phyloP scores from a whole-genome alignment of 2,329 filamentous ascomycete genomes.

The Exophiala aquamarina region DNA sequence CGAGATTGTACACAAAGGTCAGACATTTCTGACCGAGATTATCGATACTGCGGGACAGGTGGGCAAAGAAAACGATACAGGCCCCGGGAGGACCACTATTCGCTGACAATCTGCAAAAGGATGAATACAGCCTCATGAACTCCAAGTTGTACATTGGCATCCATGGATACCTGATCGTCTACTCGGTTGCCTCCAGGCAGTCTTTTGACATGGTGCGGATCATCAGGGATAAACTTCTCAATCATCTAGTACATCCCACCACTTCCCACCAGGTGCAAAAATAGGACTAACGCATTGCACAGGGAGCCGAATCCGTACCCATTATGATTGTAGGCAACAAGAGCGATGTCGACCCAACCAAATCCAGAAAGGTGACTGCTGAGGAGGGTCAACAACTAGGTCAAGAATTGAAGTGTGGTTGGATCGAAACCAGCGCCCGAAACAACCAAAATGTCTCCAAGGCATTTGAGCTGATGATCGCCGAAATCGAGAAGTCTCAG shows the following conservation, averaged over 20 bases:
- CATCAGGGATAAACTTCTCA: slow-evolving; percentile 94
- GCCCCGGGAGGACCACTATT: background rate
- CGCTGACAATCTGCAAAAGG: slow-evolving; percentile 50
- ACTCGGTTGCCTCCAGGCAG: slow-evolving; percentile 90
- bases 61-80: slow-evolving; percentile 32
- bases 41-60: slow-evolving; percentile 97
- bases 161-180: slow-evolving; percentile 97
- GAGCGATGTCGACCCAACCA: slow-evolving; percentile 77
- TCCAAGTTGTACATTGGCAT: slow-evolving; percentile 97
- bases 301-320: slow-evolving; percentile 91
- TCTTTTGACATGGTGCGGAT: slow-evolving; percentile 98
- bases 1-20: slow-evolving; percentile 85
- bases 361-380: slow-evolving; percentile 84
- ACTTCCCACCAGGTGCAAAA: background rate
- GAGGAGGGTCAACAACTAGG: slow-evolving; percentile 84
- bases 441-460: slow-evolving; percentile 92
- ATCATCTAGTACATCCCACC: slow-evolving; percentile 69
- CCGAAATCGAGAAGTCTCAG: slow-evolving; percentile 90
- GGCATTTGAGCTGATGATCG: slow-evolving; percentile 92
- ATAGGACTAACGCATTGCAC: slow-evolving; percentile 11
- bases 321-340: slow-evolving; percentile 97
- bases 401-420: slow-evolving; percentile 86
- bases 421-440: slow-evolving; percentile 90
- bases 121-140: slow-evolving; percentile 98
- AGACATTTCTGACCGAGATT: slow-evolving; percentile 94